These are phyloP conservation scores for Hortiboletus campestris DNA, from an alignment of 768 basidiomycete genomes.

Conservation along the genomic window DNA sequence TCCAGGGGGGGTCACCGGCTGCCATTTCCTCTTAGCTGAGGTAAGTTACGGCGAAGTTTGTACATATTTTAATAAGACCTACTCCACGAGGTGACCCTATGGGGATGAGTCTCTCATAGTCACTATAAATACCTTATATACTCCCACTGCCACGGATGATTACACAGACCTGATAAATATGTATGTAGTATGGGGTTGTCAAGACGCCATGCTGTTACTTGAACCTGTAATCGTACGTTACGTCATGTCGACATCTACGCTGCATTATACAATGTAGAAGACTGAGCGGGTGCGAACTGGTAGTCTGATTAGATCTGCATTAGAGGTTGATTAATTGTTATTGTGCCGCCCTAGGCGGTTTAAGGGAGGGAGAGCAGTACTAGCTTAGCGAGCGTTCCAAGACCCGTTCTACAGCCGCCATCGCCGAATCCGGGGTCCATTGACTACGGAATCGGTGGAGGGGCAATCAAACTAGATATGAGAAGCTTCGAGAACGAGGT, in stretches of 20 bases:
- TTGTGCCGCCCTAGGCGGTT: neutral
- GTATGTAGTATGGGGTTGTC: constrained; percentile 12
- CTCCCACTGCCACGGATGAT: constrained; percentile 20
- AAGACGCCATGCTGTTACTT: constrained; percentile 3
- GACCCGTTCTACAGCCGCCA: constrained; percentile 17
- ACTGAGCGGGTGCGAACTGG: neutral
- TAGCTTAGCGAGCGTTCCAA: neutral
- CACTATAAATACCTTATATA: constrained; percentile 25
- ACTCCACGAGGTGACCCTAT: constrained; percentile 32
- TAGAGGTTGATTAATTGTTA: neutral
- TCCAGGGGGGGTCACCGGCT: constrained; percentile 6
- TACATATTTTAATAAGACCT: constrained; percentile 12
- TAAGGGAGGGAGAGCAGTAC: neutral
- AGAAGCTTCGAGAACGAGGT: constrained; percentile 3
- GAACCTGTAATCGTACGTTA: constrained; percentile 19
- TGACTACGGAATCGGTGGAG: neutral
- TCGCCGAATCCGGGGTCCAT: constrained; percentile 1
- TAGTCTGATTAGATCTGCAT: constrained; percentile 3
- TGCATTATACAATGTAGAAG: constrained; percentile 9
- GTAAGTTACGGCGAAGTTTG: neutral
- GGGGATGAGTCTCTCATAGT: constrained; percentile 19
- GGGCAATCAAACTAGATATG: neutral
- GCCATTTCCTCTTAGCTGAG: constrained; percentile 10
- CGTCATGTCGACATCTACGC: constrained; percentile 11
- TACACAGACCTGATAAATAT: constrained; percentile 6